Conservation (phyloP, 371 early-diverging fungal genomes). For the Dinochytrium kinnereticum region DNA sequence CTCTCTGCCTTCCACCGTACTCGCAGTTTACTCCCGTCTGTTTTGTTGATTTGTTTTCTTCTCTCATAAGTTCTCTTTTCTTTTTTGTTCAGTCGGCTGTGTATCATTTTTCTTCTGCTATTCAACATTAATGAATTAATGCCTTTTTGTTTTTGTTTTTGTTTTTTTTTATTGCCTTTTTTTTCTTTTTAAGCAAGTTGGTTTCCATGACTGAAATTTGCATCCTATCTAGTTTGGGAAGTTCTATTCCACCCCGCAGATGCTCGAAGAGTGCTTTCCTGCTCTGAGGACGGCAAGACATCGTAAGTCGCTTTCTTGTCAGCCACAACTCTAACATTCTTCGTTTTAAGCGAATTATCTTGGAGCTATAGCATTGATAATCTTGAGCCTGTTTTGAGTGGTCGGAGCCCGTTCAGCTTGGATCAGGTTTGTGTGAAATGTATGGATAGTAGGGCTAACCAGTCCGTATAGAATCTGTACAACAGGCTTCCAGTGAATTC, state of each 20-base stretch:
- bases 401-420: background rate
- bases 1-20: too few relatives aligned
- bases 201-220: background rate
- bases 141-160: too few relatives aligned
- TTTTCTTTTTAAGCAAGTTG: too few relatives aligned
- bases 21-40: too few relatives aligned
- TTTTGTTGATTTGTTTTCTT: too few relatives aligned
- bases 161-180: too few relatives aligned
- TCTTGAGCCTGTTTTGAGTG: constrained; percentile 1
- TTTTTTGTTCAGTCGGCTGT: too few relatives aligned
- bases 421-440: background rate
- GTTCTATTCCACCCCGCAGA: constrained; percentile 16
- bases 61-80: too few relatives aligned
- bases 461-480: background rate
- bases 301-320: background rate
- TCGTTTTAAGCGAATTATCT: background rate
- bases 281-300: constrained; percentile 16
- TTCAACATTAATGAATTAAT: too few relatives aligned
- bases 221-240: constrained; percentile 23
- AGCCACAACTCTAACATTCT: background rate
- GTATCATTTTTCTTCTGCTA: too few relatives aligned
- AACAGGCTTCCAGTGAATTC: constrained; percentile 17
- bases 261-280: constrained; percentile 3
- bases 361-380: constrained; percentile 17
- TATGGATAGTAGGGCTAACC: too few relatives aligned